Evolutionary conservation across 495 filamentous ascomycete genomes (phyloP).

Genomic region (Penicillium daleae): DNA sequence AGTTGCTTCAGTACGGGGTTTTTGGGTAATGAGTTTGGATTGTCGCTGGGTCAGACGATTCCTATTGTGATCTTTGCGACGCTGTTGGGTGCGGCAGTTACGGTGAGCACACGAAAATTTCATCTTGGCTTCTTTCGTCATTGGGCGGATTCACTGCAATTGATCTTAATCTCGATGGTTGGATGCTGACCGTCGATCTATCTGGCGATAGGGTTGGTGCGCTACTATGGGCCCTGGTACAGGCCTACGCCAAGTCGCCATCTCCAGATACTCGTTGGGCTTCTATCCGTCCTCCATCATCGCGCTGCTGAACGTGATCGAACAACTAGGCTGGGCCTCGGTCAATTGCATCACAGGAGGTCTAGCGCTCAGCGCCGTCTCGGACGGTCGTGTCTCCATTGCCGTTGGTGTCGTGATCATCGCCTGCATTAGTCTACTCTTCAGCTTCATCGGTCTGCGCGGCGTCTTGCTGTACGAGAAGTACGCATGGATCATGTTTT

Average conservation of each 20-base stretch:
- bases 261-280: conserved; percentile 53
- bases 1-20: conserved; percentile 52
- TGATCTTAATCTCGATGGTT: not conserved
- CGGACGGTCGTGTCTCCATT: conserved; percentile 40
- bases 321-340: conserved; percentile 41
- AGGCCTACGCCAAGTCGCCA: conserved; percentile 79
- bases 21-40: conserved; percentile 40
- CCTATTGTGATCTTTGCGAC: conserved; percentile 42
- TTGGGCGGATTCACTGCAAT: not conserved
- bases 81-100: conserved; percentile 45
- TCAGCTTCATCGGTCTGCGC: conserved; percentile 62
- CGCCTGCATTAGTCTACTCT: conserved; percentile 54
- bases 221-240: conserved; percentile 72
- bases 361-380: conserved; percentile 40
- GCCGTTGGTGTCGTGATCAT: conserved; percentile 51
- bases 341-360: conserved; percentile 47
- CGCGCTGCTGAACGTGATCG: conserved; percentile 36
- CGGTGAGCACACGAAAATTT: conserved; percentile 39
- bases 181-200: not conserved
- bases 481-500: conserved; percentile 61
- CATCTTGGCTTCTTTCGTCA: not conserved
- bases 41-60: conserved; percentile 40
- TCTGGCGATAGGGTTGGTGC: conserved; percentile 36
- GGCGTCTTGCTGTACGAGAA: conserved; percentile 63
- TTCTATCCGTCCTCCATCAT: conserved; percentile 38